Evolutionary conservation across 345 rosid genomes (phyloP).

Genomic region (Acer yangbiense): DNA sequence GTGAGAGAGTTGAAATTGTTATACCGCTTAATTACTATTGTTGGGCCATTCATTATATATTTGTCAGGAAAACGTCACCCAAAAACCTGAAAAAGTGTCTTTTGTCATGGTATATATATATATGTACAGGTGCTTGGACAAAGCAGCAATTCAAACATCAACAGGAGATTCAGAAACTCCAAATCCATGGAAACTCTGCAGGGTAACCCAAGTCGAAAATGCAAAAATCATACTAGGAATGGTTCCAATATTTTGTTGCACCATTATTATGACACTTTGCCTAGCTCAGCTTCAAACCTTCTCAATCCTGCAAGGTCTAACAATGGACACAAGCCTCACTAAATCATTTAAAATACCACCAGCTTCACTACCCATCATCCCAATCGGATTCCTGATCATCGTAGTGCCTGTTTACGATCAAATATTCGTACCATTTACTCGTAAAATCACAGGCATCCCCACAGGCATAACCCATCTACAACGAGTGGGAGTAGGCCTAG

Average conservation of each 20-base stretch:
- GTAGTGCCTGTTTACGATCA: conserved; percentile 47
- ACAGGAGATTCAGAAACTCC: conserved; percentile 20
- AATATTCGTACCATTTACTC: conserved; percentile 41
- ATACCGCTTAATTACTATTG: too few species aligned
- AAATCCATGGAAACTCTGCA: conserved; percentile 62
- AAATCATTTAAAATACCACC: conserved; percentile 50
- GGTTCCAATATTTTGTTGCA: conserved; percentile 56
- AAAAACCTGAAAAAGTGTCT: neutral
- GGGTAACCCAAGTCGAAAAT: conserved; percentile 64
- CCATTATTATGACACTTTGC: conserved; percentile 61
- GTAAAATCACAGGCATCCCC: conserved; percentile 46
- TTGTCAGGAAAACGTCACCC: too few species aligned
- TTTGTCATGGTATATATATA: conserved; percentile 13
- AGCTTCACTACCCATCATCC: conserved; percentile 57
- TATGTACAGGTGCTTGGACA: conserved; percentile 53
- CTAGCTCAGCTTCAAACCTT: conserved; percentile 61
- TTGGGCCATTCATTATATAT: too few species aligned
- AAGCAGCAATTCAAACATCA: conserved; percentile 50
- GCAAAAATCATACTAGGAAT: conserved; percentile 54
- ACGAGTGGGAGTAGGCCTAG: conserved; percentile 57
- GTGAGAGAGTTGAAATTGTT: too few species aligned
- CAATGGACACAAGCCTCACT: conserved; percentile 49
- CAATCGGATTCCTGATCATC: conserved; percentile 42
- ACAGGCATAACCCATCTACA: conserved; percentile 61
- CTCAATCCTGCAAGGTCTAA: conserved; percentile 51